Evolutionary conservation across 2,329 filamentous ascomycete genomes (phyloP).

Genomic region (Aspergillus sp.): DNA sequence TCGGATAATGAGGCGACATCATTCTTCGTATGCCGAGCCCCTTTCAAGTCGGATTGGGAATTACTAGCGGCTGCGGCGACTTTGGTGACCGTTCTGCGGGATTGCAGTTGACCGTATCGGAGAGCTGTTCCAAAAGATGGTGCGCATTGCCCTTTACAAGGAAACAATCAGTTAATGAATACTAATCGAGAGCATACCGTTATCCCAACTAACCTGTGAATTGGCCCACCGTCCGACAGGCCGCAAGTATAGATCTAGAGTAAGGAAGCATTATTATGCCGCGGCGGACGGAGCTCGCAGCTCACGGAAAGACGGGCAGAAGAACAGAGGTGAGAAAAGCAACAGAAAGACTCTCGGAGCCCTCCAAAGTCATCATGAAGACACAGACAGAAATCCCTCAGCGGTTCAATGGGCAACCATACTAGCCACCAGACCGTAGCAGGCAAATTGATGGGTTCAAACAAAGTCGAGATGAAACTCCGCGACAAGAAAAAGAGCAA

Average conservation of each 20-base stretch:
- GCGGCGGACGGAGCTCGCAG: conserved; percentile 16
- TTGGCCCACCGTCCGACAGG: conserved; percentile 16
- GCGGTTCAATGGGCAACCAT: not conserved
- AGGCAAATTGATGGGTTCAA: not conserved
- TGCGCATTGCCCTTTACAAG: not conserved
- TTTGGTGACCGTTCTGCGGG: conserved; percentile 23
- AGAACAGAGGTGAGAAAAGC: conserved; percentile 6
- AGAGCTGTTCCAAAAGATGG: not conserved
- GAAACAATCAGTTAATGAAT: not conserved
- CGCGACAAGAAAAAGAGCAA: conserved; percentile 1
- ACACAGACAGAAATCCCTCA: not conserved
- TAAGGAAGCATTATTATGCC: conserved; percentile 39
- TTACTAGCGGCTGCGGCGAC: conserved; percentile 1
- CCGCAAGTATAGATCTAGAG: conserved; percentile 21
- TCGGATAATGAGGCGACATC: conserved; percentile 27
- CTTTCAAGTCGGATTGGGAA: not conserved
- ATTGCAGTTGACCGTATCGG: not conserved
- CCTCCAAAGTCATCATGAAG: conserved; percentile 26
- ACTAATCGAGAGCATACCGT: no score
- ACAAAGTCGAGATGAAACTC: not conserved
- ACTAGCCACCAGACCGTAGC: not conserved
- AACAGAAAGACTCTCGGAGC: conserved; percentile 7
- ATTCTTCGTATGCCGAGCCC: not conserved
- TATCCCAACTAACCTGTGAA: not conserved
- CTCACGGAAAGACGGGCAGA: conserved; percentile 17